Base-by-base conservation (phyloP, 139 green algal genomes). In the Chlamydomonas sphaeroides region DNA sequence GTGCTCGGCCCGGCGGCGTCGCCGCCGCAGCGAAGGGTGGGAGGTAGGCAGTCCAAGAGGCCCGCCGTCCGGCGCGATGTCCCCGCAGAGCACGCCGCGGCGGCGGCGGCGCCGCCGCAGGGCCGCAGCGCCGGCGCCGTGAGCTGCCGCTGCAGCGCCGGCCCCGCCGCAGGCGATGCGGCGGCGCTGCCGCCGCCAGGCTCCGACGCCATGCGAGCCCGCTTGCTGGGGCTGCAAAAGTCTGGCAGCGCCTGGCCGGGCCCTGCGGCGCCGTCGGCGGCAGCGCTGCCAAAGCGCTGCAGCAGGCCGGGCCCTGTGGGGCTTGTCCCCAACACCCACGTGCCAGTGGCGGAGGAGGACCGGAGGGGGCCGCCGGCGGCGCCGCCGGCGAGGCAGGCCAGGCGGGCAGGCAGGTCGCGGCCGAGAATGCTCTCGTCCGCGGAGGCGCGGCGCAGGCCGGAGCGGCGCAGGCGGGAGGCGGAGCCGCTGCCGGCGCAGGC, bases 141-240 rank as follows among this genome's bases (percentile, higher is more conserved):
- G 3, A 11, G 35, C 33, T 3, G 7, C 30, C 33, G 65, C 21
- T 8, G 65, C 65, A 10, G 35, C 35, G 8, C 26, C 38, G 7
- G 38, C 38, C 26, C 35, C 26, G 39, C 25, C 36, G 35, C 14
- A 10, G 25, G 30, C 66, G 38, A 36, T 78, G 8, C 69, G 42
- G 42, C 66, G 76, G 39, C 61, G 62, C n/a, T n/a, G n/a, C n/a
- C n/a, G n/a, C n/a, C n/a, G n/a, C n/a, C n/a, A n/a, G n/a, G n/a
- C n/a, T n/a, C n/a, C n/a, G n/a, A n/a, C n/a, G n/a, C n/a, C n/a
- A n/a, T n/a, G n/a, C n/a, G n/a, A n/a, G n/a, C n/a, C n/a, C n/a
- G n/a, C 62, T 65, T 73, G 48, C 39, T 69, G 30, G 76, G 76
- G 63, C 76, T 83, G 63, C 62, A 83, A 45, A 74, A 73, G 39